phyloP scores from a whole-genome alignment of 495 filamentous ascomycete genomes.

The Lindgomyces ingoldianus region DNA sequence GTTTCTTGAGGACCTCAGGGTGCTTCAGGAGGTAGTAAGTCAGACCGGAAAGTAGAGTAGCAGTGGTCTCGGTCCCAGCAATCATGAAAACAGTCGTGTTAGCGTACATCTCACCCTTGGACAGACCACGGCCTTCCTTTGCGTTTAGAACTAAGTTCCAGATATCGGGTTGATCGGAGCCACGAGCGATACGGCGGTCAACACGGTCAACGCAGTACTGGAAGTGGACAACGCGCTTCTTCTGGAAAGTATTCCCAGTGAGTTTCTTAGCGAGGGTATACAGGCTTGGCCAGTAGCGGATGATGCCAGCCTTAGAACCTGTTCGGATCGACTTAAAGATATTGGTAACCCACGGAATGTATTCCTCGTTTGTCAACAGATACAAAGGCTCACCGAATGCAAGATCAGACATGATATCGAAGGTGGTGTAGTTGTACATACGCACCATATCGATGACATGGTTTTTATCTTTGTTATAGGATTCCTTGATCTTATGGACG shows the following conservation, averaged over 20 bases:
- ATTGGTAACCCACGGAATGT: slow-evolving; percentile 21
- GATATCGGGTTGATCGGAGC: slow-evolving; percentile 17
- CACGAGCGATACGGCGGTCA: slow-evolving; percentile 1
- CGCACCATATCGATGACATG: slow-evolving; percentile 34
- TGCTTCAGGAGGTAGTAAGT: slow-evolving; percentile 51
- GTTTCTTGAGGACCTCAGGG: slow-evolving; percentile 41
- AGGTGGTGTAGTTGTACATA: slow-evolving; percentile 41
- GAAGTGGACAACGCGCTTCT: slow-evolving; percentile 21
- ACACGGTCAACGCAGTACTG: slow-evolving; percentile 9
- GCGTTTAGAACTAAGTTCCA: slow-evolving; percentile 25
- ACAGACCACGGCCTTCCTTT: slow-evolving; percentile 20
- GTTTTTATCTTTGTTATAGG: neutral
- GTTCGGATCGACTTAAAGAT: slow-evolving; percentile 22
- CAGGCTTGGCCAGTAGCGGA: slow-evolving; percentile 13
- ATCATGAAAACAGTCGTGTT: slow-evolving; percentile 46
- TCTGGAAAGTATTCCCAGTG: slow-evolving; percentile 15
- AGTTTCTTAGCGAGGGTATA: slow-evolving; percentile 1
- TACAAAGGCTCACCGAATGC: slow-evolving; percentile 25
- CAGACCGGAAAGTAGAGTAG: slow-evolving; percentile 31
- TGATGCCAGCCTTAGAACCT: neutral
- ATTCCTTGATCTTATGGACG: slow-evolving; percentile 35
- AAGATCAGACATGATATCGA: slow-evolving; percentile 35
- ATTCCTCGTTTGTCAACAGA: slow-evolving; percentile 12
- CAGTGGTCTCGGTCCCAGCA: slow-evolving; percentile 41
- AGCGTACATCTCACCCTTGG: slow-evolving; percentile 21